phyloP scores from a whole-genome alignment of 2,329 filamentous ascomycete species.

The Aspergillus persii region DNA sequence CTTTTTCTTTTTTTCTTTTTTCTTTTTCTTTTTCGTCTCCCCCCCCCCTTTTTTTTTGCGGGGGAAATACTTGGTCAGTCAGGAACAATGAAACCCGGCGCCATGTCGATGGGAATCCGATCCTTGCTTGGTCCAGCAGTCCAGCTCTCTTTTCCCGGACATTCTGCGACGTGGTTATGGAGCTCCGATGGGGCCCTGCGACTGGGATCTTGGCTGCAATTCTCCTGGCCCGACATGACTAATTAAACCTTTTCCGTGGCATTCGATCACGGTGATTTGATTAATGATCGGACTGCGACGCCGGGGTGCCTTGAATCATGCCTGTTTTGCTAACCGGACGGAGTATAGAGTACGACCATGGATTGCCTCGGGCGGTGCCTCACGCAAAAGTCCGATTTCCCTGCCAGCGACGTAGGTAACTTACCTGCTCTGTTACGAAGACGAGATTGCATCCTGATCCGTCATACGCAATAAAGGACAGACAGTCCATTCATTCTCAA shows the following conservation, averaged over 20 bases:
- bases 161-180: background rate
- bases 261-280: background rate
- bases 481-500: too few species aligned
- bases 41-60: too few species aligned
- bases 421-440: too few species aligned
- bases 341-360: too few species aligned
- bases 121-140: constrained; percentile 8
- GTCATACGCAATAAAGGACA: too few species aligned
- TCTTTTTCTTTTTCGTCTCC: background rate
- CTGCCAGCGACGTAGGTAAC: too few species aligned
- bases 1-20: background rate
- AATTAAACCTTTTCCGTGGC: background rate
- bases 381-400: too few species aligned
- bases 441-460: too few species aligned
- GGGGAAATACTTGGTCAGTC: too few species aligned
- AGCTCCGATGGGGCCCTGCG: background rate
- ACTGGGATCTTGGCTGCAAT: background rate
- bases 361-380: too few species aligned
- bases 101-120: constrained; percentile 18
- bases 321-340: too few species aligned
- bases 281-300: background rate
- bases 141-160: background rate
- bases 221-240: background rate
- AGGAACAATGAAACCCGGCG: constrained; percentile 9
- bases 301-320: background rate